These are phyloP conservation scores for Ulota crispa DNA, from an alignment of 225 moss, liverwort and hornwort genomes.

Conservation along the genomic window DNA sequence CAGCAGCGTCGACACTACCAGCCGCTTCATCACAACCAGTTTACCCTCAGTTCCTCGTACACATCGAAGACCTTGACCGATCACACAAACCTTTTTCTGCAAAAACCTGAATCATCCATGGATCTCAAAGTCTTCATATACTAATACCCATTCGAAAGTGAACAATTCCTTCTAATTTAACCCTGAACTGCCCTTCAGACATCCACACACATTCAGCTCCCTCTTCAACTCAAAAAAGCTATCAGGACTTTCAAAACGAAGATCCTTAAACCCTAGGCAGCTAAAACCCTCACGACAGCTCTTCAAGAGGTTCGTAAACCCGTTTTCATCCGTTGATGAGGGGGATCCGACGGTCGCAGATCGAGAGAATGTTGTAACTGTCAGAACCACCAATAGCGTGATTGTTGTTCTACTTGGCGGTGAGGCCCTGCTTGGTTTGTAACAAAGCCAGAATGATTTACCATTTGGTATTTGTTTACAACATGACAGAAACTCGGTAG, in stretches of 20 bases:
- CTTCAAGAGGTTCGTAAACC: neutral
- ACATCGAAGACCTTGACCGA: neutral
- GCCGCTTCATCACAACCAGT: constrained; percentile 25
- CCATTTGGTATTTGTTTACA: no score
- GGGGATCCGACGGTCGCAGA: constrained; percentile 13
- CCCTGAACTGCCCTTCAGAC: neutral
- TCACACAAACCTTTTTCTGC: neutral
- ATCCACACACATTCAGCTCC: neutral
- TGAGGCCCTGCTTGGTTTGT: neutral
- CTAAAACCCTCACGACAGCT: neutral
- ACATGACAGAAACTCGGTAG: neutral
- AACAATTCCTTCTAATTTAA: neutral
- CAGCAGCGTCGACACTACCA: constrained; percentile 25
- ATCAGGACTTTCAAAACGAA: neutral
- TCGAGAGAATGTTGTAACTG: constrained; percentile 16
- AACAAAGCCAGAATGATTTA: no score
- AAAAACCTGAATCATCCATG: neutral
- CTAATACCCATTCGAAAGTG: neutral
- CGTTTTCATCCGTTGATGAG: constrained; percentile 22
- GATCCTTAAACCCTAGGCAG: constrained; percentile 25
- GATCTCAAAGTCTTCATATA: neutral
- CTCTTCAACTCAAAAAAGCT: neutral
- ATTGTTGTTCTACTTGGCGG: no score
- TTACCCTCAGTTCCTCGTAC: neutral
- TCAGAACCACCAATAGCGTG: constrained; percentile 23